Conservation (phyloP, 1,284 basidiomycete species). For the Cryptococcus sp. region DNA sequence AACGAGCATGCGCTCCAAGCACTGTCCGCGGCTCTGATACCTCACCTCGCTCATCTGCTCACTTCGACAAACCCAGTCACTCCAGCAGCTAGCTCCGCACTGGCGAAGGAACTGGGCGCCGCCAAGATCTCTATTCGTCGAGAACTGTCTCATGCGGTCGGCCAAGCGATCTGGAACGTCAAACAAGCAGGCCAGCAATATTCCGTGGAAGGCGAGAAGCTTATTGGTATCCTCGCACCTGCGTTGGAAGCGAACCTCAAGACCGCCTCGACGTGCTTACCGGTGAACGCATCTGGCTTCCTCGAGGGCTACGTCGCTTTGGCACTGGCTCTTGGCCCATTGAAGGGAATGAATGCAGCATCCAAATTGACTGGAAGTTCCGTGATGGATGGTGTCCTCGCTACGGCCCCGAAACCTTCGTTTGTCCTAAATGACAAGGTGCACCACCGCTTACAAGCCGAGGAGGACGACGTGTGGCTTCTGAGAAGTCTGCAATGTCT, state of each 20-base stretch:
- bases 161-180: constrained; percentile 58
- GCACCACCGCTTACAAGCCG: constrained; percentile 68
- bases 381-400: constrained; percentile 44
- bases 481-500: constrained; percentile 66
- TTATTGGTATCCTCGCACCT: constrained; percentile 62
- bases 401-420: constrained; percentile 66
- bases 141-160: constrained; percentile 61
- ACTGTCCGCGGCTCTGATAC: constrained; percentile 61
- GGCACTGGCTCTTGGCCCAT: constrained; percentile 67
- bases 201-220: constrained; percentile 45
- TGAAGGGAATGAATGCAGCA: constrained; percentile 38
- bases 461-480: constrained; percentile 75
- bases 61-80: constrained; percentile 55
- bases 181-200: constrained; percentile 50
- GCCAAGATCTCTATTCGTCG: constrained; percentile 61
- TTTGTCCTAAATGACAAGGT: constrained; percentile 86
- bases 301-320: constrained; percentile 80
- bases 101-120: constrained; percentile 70
- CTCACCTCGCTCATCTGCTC: constrained; percentile 64
- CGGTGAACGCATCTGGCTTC: constrained; percentile 66
- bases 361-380: constrained; percentile 42
- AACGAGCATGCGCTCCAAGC: constrained; percentile 64
- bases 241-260: constrained; percentile 72
- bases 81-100: constrained; percentile 55
- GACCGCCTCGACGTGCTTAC: constrained; percentile 54